Evolutionary conservation across 164 flowering plant species (phyloP).

Genomic region (Piper longum): DNA sequence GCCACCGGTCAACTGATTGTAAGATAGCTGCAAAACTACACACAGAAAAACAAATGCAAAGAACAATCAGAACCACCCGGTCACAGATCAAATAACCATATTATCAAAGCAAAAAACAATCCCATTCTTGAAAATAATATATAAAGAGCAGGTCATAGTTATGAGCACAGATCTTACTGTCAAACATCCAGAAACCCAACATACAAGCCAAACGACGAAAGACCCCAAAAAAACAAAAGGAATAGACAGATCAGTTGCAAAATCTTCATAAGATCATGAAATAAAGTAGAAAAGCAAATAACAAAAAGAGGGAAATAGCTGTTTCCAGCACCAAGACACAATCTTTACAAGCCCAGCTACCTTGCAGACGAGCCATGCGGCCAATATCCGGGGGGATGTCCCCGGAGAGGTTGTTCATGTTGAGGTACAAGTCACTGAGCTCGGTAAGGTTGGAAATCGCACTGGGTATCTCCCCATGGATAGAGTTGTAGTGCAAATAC

Average conservation of each 20-base stretch:
- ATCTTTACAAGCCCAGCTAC: constrained; percentile 17
- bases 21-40: constrained; percentile 81
- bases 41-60: background rate
- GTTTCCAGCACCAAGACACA: background rate
- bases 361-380: constrained; percentile 66
- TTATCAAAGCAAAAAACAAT: too few relatives aligned
- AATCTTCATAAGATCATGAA: background rate
- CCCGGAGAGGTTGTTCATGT: constrained; percentile 74
- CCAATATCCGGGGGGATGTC: constrained; percentile 59
- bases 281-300: too few relatives aligned
- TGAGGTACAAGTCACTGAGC: constrained; percentile 76
- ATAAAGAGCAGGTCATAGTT: too few relatives aligned
- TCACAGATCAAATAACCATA: too few relatives aligned
- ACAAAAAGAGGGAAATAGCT: background rate
- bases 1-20: constrained; percentile 62
- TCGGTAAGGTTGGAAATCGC: constrained; percentile 51
- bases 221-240: too few relatives aligned
- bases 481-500: constrained; percentile 69
- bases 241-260: too few relatives aligned
- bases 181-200: too few relatives aligned
- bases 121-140: too few relatives aligned
- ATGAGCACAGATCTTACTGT: too few relatives aligned
- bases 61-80: background rate
- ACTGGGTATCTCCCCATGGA: constrained; percentile 62
- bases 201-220: too few relatives aligned